Base-by-base conservation (phyloP, 164 flowering plant genomes). In the Umbellularia californica region DNA sequence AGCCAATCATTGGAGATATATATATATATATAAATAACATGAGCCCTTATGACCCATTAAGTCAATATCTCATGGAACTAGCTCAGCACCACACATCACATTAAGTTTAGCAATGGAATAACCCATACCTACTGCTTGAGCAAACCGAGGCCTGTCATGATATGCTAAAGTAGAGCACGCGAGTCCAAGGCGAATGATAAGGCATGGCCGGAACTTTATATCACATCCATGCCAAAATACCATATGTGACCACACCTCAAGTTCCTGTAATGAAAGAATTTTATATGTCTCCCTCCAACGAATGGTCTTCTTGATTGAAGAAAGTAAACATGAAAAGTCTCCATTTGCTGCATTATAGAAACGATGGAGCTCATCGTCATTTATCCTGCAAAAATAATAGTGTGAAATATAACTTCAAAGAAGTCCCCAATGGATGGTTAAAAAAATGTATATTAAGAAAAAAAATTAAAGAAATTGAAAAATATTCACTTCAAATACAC, bases 211-310 rank as follows among this genome's bases (percentile, higher is more conserved):
- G 65, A 76, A 74, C 78, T 83, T 81, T 74, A 83, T 73, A 84
- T 95, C 99, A 80, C 70, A 83, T 67, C 96, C 97, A 87, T 93
- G 98, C 99, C 98, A 95, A 72, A 90, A 92, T 41, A 93, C 86
- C 83, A 90, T 73, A 75, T 86, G 78, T 70, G 97, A 88, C 98
- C 99, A 93, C 76, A 68, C 51, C 77, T 88, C 87, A 64, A 95
- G 95, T 80, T 93, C 95, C 74, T 86, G 77, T 76, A 24, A 81
- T 0, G 98, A 86, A 78, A 93, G 93, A 73, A 95, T 85, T 73
- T 77, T 58, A 75, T 88, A 95, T 1, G 86, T 89, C 78, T 92
- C 91, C 84, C 99, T 92, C 99, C 99, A 93, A 17, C 77, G 87
- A 28, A 95, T 88, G 51, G 99, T 93, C 82, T 85, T 92, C 83